phyloP scores from a whole-genome alignment of 345 rosid species.

The Ceriops zippeliana region DNA sequence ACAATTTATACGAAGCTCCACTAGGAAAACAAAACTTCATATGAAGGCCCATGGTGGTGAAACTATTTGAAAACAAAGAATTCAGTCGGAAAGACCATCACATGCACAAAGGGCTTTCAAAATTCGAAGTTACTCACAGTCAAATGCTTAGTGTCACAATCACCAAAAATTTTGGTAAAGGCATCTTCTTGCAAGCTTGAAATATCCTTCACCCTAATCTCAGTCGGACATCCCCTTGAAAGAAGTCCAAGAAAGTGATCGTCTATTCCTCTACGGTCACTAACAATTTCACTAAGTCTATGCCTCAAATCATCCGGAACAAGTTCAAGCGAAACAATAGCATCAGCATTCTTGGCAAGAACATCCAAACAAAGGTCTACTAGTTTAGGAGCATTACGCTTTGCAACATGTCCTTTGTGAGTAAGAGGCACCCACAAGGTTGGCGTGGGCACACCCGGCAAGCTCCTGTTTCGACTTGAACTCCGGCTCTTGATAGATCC shows the following conservation, averaged over 20 bases:
- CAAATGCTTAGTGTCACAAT: conserved; percentile 28
- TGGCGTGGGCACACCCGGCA: background rate
- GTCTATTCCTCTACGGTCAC: conserved; percentile 26
- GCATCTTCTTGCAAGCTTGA: conserved; percentile 30
- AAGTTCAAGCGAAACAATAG: conserved; percentile 31
- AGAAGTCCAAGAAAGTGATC: conserved; percentile 38
- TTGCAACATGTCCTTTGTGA: background rate
- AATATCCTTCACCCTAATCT: conserved; percentile 31
- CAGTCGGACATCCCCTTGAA: conserved; percentile 33
- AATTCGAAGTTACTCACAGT: conserved; percentile 23
- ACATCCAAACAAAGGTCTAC: conserved; percentile 30
- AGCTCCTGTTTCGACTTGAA: conserved; percentile 4
- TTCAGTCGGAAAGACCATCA: too few relatives aligned
- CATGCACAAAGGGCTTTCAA: background rate
- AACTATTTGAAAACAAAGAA: too few relatives aligned
- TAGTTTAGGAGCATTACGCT: conserved; percentile 24
- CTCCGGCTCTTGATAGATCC: conserved; percentile 27
- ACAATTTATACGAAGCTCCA: too few relatives aligned
- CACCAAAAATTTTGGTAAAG: conserved; percentile 29
- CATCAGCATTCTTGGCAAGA: conserved; percentile 37
- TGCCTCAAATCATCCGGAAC: conserved; percentile 43
- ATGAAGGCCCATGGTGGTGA: too few relatives aligned
- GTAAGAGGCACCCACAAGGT: conserved; percentile 23
- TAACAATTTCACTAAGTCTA: conserved; percentile 26
- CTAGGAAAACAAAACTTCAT: too few relatives aligned